Percentiles rank a stretch among this genome's conserved stretches.
phyloP scores from a whole-genome alignment of 2,329 filamentous ascomycete species.

The Curvularia sp. region DNA sequence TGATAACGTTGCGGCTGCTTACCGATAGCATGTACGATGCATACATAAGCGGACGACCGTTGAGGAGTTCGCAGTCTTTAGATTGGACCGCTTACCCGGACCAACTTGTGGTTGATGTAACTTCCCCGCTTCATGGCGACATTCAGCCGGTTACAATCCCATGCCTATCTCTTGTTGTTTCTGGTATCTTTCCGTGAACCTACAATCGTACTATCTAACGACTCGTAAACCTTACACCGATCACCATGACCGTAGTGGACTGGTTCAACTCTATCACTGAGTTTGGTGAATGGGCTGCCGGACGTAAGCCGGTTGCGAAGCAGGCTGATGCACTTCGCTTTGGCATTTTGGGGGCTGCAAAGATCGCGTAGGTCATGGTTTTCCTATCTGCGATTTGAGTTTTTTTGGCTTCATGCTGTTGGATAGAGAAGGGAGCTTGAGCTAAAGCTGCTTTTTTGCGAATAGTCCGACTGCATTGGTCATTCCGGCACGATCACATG shows the following conservation, averaged over 20 bases:
- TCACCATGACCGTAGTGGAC: slow-evolving; percentile 5
- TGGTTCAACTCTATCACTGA: slow-evolving; percentile 17
- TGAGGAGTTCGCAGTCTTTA: neutral
- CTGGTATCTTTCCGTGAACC: neutral
- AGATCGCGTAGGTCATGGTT: slow-evolving; percentile 40
- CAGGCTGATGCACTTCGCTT: slow-evolving; percentile 38
- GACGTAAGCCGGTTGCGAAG: slow-evolving; percentile 18
- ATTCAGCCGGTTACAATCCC: neutral
- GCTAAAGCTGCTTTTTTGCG: neutral
- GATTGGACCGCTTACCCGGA: neutral
- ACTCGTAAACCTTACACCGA: neutral
- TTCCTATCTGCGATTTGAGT: neutral
- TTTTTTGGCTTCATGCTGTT: neutral
- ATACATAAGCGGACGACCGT: neutral
- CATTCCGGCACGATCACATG: slow-evolving; percentile 59
- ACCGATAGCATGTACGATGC: neutral
- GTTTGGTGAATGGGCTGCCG: slow-evolving; percentile 18
- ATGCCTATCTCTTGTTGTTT: neutral
- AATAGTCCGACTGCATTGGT: slow-evolving; percentile 55
- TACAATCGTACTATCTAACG: neutral
- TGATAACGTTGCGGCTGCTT: neutral
- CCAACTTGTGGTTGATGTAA: neutral
- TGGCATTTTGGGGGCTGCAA: slow-evolving; percentile 47
- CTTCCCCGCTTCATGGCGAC: neutral
- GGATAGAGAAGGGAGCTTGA: neutral